Base-by-base conservation (phyloP, 129 eudicot species). In the Helianthus annuus region DNA sequence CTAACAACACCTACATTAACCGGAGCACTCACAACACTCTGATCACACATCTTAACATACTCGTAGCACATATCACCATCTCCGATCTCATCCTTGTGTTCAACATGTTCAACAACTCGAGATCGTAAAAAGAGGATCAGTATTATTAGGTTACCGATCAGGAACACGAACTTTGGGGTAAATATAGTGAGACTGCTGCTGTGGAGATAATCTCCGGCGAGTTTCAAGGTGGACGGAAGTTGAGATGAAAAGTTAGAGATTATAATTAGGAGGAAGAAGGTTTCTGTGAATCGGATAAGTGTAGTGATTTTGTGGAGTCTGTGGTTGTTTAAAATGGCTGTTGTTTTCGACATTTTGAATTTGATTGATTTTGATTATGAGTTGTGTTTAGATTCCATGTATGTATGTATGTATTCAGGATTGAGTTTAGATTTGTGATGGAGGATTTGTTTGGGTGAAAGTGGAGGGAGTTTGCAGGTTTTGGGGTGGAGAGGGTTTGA, bases 161-260 rank as follows among this genome's bases (percentile, higher is more conserved):
- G 40, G 82, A 93, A 93, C 19, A 89, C 90, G 69, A 93, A 82
- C 16, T 72, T 80, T 27, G 92, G 92, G 63, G 91, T 89, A 2
- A 79, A 36, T 0, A 86, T 10, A 27, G 79, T 42, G 64, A 82
- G 38, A 1, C 65, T 75, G 32, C 87, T 66, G 53, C 79, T 79
- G 58, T 60, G 74, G 58, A 89, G 64, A 59, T 77, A 82, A 16
- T 83, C 88, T 1, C 67, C 61, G 0, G 85, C 82, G n/a, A 83
- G 69, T 1, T 83, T 85, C 73, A 85, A 62, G 24, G 78, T 8
- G 6, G 83, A 67, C 2, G 95, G 89, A 42, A 87, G 5, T 34
- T 80, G 85, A 66, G 85, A 56, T 15, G 87, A 69, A 9, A 82
- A 73, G 64, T 67, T 83, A 10, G 92, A 82, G 42, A 87, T 54